A percentile compares a stretch with the other conserved stretches of the same genome.
These are phyloP conservation scores for Anisodus acutangulus DNA, from an alignment of 257 asterid species.

Conservation along the genomic window DNA sequence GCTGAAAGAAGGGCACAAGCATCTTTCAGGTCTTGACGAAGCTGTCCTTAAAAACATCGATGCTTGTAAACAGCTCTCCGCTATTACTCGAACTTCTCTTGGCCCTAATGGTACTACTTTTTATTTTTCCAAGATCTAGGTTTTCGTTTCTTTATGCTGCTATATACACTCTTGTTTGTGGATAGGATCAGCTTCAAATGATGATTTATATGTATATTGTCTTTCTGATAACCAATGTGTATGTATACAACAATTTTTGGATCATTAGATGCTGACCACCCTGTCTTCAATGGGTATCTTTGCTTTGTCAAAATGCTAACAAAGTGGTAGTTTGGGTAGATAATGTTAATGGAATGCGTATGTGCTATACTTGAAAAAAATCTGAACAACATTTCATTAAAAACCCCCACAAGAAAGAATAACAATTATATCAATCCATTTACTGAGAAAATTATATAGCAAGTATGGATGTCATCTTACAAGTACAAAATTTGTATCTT, in stretches of 20 bases:
- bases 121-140: background rate
- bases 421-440: background rate
- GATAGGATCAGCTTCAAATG: no score
- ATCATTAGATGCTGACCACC: background rate
- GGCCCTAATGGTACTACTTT: conserved; percentile 85
- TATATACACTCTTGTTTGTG: background rate
- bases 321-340: background rate
- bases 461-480: background rate
- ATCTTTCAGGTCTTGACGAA: conserved; percentile 94
- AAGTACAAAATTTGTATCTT: no score
- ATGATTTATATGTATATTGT: background rate
- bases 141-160: background rate
- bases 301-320: background rate
- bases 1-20: conserved; percentile 96
- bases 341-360: background rate
- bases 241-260: background rate
- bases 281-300: no score
- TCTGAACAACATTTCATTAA: background rate
- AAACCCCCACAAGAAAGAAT: background rate
- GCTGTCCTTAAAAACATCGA: conserved; percentile 95
- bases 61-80: conserved; percentile 96
- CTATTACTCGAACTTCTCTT: conserved; percentile 91
- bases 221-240: background rate
- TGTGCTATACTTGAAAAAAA: background rate
- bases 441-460: background rate